These are phyloP conservation scores for Margaritispora aquatica DNA, from an alignment of 495 filamentous ascomycete genomes.

Conservation along the genomic window DNA sequence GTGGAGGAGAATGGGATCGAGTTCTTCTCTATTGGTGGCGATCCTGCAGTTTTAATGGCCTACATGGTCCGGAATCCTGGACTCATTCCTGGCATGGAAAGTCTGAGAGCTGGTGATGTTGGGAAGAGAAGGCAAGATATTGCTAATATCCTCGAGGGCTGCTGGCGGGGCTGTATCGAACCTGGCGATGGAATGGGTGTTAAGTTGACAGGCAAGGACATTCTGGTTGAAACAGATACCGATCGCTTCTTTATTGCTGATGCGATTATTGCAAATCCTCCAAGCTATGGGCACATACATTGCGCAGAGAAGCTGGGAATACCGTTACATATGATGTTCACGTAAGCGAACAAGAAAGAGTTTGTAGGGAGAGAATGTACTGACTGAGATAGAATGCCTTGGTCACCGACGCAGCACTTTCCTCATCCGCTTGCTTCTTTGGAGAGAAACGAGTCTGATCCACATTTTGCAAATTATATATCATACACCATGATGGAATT, in stretches of 20 bases:
- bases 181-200: conserved; percentile 42
- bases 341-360: conserved; percentile 38
- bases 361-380: too few species aligned
- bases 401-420: conserved; percentile 45
- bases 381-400: conserved; percentile 44
- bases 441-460: conserved; percentile 41
- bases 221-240: conserved; percentile 13
- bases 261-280: conserved; percentile 79
- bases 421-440: conserved; percentile 50
- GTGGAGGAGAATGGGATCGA: conserved; percentile 64
- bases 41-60: conserved; percentile 72
- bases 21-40: conserved; percentile 74
- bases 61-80: conserved; percentile 89
- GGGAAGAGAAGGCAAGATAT: conserved; percentile 55
- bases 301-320: conserved; percentile 73
- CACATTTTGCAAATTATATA: conserved; percentile 59
- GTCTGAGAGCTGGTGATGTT: conserved; percentile 62
- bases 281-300: conserved; percentile 75
- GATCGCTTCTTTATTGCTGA: conserved; percentile 59
- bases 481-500: conserved; percentile 70
- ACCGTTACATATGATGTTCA: conserved; percentile 79
- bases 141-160: conserved; percentile 62
- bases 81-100: conserved; percentile 63
- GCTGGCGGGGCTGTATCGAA: conserved; percentile 69
- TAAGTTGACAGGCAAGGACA: conserved; percentile 9